Conservation (phyloP, 78 protist genomes). For the Monocercomonoides exilis region DNA sequence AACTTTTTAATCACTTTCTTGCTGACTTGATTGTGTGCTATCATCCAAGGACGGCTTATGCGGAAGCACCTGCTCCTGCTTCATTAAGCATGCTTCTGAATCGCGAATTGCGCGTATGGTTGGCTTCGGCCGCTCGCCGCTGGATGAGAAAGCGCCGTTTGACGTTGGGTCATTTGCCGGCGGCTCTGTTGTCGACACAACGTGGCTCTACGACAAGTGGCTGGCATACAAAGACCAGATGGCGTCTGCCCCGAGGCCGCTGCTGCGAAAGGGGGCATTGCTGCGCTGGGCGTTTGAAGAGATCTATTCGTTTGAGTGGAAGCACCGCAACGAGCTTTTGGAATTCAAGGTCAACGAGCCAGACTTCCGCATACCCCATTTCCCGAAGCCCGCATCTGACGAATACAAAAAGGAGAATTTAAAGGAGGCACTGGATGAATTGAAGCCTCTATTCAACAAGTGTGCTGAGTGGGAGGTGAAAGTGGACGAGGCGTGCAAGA, state of each 20-base stretch:
- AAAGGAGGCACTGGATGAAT: no score
- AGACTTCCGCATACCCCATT: neutral
- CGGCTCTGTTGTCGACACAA: neutral
- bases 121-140: neutral
- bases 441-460: no score
- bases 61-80: neutral
- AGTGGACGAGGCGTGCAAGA: neutral
- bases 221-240: neutral
- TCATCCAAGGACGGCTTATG: neutral
- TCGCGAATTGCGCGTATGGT: neutral
- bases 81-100: neutral
- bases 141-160: neutral
- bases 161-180: neutral
- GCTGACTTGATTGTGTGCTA: neutral
- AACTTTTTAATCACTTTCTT: neutral
- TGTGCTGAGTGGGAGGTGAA: neutral
- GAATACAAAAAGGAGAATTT: no score
- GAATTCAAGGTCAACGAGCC: neutral
- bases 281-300: neutral
- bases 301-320: neutral
- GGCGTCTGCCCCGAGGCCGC: neutral
- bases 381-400: no score
- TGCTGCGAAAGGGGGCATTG: neutral
- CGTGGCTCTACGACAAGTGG: neutral
- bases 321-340: neutral